phyloP scores from a whole-genome alignment of 306 rosid species.

The Coriaria nepalensis region DNA sequence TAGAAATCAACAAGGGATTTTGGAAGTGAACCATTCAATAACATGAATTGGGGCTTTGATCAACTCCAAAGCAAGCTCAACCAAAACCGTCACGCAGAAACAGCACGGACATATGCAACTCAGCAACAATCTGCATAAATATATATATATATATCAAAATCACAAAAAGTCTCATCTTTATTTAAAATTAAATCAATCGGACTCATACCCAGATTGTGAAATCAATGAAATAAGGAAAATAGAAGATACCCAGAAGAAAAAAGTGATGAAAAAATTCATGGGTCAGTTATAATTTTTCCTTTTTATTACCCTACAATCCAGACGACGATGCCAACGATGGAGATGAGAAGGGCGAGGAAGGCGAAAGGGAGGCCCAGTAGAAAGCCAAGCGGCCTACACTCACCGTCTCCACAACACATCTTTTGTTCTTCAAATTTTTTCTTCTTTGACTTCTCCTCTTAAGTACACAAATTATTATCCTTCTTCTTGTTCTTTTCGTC shows the following conservation, averaged over 20 bases:
- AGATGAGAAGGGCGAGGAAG: slow-evolving; percentile 48
- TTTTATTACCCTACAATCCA: slow-evolving; percentile 61
- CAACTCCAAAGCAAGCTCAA: slow-evolving; percentile 60
- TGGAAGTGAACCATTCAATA: slow-evolving; percentile 81
- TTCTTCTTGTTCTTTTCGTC: too few species aligned
- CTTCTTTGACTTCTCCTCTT: too few species aligned
- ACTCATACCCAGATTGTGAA: slow-evolving; percentile 1
- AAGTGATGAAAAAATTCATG: background rate
- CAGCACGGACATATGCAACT: slow-evolving; percentile 87
- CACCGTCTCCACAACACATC: slow-evolving; percentile 67
- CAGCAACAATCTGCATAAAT: slow-evolving; percentile 37
- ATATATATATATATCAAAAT: background rate
- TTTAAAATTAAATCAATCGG: too few species aligned
- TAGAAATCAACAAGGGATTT: slow-evolving; percentile 46
- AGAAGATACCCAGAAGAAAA: slow-evolving; percentile 5
- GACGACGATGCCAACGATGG: slow-evolving; percentile 50
- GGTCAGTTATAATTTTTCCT: background rate
- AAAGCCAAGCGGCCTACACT: slow-evolving; percentile 88
- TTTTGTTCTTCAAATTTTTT: background rate
- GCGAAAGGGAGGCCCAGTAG: slow-evolving; percentile 88
- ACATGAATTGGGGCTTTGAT: slow-evolving; percentile 80
- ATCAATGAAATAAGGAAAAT: slow-evolving; percentile 4
- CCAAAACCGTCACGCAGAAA: slow-evolving; percentile 67
- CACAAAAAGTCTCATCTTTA: too few species aligned
- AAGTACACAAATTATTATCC: too few species aligned